Conservation (phyloP, 805 yeast species). For the Jamesozyma gamospora region DNA sequence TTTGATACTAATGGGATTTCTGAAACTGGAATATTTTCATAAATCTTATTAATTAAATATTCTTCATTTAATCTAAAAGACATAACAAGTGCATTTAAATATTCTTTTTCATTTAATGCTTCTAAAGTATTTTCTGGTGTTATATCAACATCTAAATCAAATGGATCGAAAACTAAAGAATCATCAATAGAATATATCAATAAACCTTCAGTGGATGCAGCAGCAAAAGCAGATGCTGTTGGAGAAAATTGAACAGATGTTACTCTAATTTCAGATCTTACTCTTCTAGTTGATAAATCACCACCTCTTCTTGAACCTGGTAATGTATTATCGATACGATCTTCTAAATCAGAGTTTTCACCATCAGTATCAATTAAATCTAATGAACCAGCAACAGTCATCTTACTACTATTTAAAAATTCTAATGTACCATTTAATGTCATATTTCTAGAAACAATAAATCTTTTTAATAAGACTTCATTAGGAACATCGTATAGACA, state of each 20-base stretch:
- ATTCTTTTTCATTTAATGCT: constrained; percentile 45
- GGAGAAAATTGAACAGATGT: constrained; percentile 78
- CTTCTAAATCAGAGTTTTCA: constrained; percentile 77
- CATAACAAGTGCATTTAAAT: constrained; percentile 77
- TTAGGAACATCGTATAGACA: constrained; percentile 86
- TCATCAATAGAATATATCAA: constrained; percentile 74
- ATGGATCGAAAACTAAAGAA: constrained; percentile 75
- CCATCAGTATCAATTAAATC: constrained; percentile 79
- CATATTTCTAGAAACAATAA: constrained; percentile 83
- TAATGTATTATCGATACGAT: constrained; percentile 58
- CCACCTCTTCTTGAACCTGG: constrained; percentile 83
- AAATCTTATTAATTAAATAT: constrained; percentile 59
- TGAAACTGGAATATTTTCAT: constrained; percentile 58
- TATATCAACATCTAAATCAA: constrained; percentile 84
- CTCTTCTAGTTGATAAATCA: constrained; percentile 65
- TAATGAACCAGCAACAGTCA: constrained; percentile 82
- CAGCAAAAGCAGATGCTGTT: constrained; percentile 81
- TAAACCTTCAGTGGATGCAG: constrained; percentile 91
- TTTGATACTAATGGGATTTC: constrained; percentile 59
- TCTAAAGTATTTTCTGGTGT: constrained; percentile 71
- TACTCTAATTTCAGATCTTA: constrained; percentile 77
- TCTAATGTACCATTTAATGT: constrained; percentile 79
- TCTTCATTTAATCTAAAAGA: constrained; percentile 84
- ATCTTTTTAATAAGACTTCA: constrained; percentile 74
- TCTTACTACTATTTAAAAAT: constrained; percentile 62